Conservation (phyloP, 2,329 filamentous ascomycete genomes). For the Beauveria sp. region DNA sequence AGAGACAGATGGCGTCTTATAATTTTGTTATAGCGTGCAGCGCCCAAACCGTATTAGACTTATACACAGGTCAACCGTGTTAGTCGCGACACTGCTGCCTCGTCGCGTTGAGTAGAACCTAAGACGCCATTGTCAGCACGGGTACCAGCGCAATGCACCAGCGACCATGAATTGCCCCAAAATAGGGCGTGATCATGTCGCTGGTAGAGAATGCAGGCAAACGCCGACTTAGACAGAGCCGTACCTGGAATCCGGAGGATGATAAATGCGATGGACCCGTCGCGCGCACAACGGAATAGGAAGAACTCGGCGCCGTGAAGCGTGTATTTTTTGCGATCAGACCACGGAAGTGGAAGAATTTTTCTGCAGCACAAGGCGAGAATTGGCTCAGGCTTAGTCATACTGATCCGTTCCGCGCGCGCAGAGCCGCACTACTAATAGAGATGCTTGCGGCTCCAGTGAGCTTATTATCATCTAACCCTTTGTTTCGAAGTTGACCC, state of each 20-base stretch:
- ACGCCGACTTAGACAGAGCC: slow-evolving; percentile 28
- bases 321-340: slow-evolving; percentile 13
- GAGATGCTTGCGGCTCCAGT: background rate
- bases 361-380: slow-evolving; percentile 8
- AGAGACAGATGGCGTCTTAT: background rate
- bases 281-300: slow-evolving; percentile 35
- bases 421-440: slow-evolving; percentile 1
- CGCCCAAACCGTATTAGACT: background rate
- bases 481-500: background rate
- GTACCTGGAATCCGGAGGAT: slow-evolving; percentile 29
- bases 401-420: background rate
- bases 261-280: slow-evolving; percentile 36
- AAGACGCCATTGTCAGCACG: slow-evolving; percentile 9
- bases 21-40: slow-evolving; percentile 1
- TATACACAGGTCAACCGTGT: background rate
- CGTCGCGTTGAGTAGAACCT: slow-evolving; percentile 6
- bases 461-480: background rate
- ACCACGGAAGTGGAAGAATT: slow-evolving; percentile 19
- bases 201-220: slow-evolving; percentile 2
- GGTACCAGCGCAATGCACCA: background rate
- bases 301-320: slow-evolving; percentile 35
- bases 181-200: background rate
- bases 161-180: background rate
- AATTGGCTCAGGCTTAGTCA: slow-evolving; percentile 2
- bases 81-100: slow-evolving; percentile 3